A percentile compares a stretch with the other conserved stretches of the same genome.
These are phyloP conservation scores for Pythium aquatile DNA, from an alignment of 352 stramenopile genomes.

Conservation along the genomic window DNA sequence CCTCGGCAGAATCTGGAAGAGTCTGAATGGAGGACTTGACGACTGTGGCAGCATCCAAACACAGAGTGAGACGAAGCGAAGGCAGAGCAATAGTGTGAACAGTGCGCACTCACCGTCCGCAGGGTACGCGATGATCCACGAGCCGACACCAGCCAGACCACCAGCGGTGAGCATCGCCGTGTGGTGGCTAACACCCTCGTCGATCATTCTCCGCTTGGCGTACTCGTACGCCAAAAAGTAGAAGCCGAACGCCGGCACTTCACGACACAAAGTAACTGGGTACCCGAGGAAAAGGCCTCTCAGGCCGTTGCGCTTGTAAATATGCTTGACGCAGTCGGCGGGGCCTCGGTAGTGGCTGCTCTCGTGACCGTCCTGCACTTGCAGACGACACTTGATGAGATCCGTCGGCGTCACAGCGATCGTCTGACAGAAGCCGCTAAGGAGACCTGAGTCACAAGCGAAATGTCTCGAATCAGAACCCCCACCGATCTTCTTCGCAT, in stretches of 20 bases:
- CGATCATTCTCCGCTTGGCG: constrained; percentile 70
- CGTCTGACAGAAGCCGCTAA: constrained; percentile 79
- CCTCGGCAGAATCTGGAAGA: constrained; percentile 48
- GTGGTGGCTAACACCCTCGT: constrained; percentile 46
- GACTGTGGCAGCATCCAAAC: constrained; percentile 32
- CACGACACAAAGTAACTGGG: constrained; percentile 66
- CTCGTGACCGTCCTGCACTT: constrained; percentile 72
- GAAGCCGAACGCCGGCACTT: constrained; percentile 80
- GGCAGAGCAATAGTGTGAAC: not conserved
- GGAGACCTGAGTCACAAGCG: constrained; percentile 27
- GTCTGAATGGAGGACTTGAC: constrained; percentile 88
- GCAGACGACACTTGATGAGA: constrained; percentile 81
- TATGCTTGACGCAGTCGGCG: constrained; percentile 73
- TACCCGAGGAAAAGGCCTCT: constrained; percentile 74
- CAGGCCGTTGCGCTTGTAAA: constrained; percentile 57
- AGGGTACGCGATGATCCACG: constrained; percentile 81
- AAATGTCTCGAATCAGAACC: not conserved
- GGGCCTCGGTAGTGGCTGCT: constrained; percentile 61
- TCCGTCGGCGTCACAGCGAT: constrained; percentile 73
- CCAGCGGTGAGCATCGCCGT: constrained; percentile 82
- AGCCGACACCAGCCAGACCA: constrained; percentile 70
- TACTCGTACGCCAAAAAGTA: constrained; percentile 87
- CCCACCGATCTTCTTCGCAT: not conserved
- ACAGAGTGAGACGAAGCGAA: constrained; percentile 1
- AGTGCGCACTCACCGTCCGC: constrained; percentile 53